Base-by-base conservation (phyloP, 495 filamentous ascomycete genomes). In the Penicillium cataractarum region DNA sequence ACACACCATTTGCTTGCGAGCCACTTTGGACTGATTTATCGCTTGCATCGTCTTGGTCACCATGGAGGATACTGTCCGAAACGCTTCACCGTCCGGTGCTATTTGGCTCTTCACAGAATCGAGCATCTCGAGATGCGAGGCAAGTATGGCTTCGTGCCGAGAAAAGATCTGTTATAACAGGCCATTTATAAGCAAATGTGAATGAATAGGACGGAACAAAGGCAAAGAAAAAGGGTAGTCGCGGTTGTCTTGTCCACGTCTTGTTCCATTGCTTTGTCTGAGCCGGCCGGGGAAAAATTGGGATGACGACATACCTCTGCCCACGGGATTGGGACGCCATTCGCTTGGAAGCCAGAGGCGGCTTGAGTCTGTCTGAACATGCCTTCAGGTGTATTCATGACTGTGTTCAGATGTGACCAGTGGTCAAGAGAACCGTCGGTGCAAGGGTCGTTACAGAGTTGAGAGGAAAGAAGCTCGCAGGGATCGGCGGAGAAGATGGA, bases 1-100 rank as follows among this genome's bases (percentile, higher is more conserved):
- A 73, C 78, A 61, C 33, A 80, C 78, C 51, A 79, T 60, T 17
- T 73, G 61, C n/a, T 71, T 70, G 48, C 74, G 69, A 27, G 76
- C 49, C 8, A 74, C 29, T n/a, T 74, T 67, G 31, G 73, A 75
- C 39, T 82, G 73, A 15, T 68, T 66, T 42, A 77, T 65, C 29
- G 78, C 62, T 42, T 74, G 72, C 19, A 76, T 62, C 7, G 79
- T 77, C 65, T 68, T 78, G 29, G 74, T 73, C 22, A 78, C 49
- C 74, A 82, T 79, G 6, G 70, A 56, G 0, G 74, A 66, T 6
- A 80, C 55, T 6, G 74, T 53, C 24, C 66, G 70, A 21, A 60
- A 68, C 3, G 66, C 63, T 37, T 77, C 71, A 10, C 37, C 59
- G 48, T 74, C 70, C 6, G 63, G 54, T 4, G 54, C 33, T 24